A percentile compares a stretch with the other conserved stretches of the same genome.
phyloP scores from a whole-genome alignment of 78 protist genomes.

The Emiliania huxleyi region DNA sequence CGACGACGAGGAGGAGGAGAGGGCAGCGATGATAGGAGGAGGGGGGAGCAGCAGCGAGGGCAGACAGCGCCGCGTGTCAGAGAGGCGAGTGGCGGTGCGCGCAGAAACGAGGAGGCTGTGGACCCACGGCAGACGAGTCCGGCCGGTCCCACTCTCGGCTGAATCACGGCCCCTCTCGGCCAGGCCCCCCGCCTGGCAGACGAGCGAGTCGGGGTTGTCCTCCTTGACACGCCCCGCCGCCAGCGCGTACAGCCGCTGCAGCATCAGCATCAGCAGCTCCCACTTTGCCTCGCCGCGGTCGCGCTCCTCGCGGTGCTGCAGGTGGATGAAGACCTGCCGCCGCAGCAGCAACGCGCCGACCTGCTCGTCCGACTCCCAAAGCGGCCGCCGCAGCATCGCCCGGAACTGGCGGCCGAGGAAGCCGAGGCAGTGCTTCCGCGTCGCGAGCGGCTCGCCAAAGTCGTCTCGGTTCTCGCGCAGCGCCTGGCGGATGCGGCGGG shows the following conservation, averaged over 20 bases:
- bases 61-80: too few relatives aligned
- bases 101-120: too few relatives aligned
- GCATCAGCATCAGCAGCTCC: constrained; percentile 72
- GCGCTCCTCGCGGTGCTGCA: constrained; percentile 27
- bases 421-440: constrained; percentile 53
- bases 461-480: background rate
- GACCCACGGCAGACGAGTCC: too few relatives aligned
- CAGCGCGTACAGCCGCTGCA: constrained; percentile 76
- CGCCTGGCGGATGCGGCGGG: too few relatives aligned
- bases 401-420: constrained; percentile 63
- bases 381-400: background rate
- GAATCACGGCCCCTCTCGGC: too few relatives aligned
- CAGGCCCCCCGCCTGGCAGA: too few relatives aligned
- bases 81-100: too few relatives aligned
- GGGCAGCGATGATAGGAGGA: too few relatives aligned
- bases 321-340: constrained; percentile 76
- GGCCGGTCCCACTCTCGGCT: too few relatives aligned
- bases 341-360: constrained; percentile 64
- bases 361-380: background rate
- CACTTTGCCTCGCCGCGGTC: constrained; percentile 68
- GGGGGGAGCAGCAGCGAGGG: too few relatives aligned
- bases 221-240: constrained; percentile 56
- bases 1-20: too few relatives aligned
- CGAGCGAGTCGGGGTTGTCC: constrained; percentile 82
- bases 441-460: background rate